Base-by-base conservation (phyloP, 2,329 filamentous ascomycete genomes). In the Aspergillus ochraceus region DNA sequence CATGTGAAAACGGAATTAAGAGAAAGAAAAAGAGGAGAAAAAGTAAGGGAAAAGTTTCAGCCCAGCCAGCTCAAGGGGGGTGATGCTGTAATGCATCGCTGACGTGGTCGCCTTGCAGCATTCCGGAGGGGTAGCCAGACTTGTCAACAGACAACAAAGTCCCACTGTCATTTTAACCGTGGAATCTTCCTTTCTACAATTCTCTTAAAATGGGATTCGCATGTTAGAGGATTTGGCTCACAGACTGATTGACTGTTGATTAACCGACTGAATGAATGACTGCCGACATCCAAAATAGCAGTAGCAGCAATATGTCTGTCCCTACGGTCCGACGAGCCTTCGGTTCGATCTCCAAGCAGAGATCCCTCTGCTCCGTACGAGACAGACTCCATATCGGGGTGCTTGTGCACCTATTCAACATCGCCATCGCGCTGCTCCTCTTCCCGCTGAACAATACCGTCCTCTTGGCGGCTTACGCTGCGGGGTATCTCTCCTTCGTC, bases 361-460 rank as follows among this genome's bases (percentile, higher is more conserved):
- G 60, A 50, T 50, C 61, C 39, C 22, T 62, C 39, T 45, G 54
- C 26, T 55, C 58, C 52, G 49, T 62, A 32, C 54, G 50, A 58
- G 45, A 24, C 8, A 30, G 66, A 11, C 49, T 61, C 4, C 66
- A 59, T 9, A 36, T 59, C 4, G 66, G 57, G 5, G 53, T 65
- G 1, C 59, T 71, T 29, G 59, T 64, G 60, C 72, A 68, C 55
- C 42, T 74, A 10, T 58, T 71, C 26, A 66, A 66, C 4, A 69
- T 74, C 29, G 60, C 57, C 14, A 53, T 71, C 22, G 70, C 72
- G 0, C 60, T 73, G 22, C 46, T 65, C 5, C 63, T 75, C 1
- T 75, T 87, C 2, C 86, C 85, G 1, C 59, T 86, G n/a, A 74
- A 79, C 58, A 83, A 79, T 4, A 64, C 71, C 29, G 70, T 85